Conservation (phyloP, 768 basidiomycete genomes). For the Amanita subjunquillea region DNA sequence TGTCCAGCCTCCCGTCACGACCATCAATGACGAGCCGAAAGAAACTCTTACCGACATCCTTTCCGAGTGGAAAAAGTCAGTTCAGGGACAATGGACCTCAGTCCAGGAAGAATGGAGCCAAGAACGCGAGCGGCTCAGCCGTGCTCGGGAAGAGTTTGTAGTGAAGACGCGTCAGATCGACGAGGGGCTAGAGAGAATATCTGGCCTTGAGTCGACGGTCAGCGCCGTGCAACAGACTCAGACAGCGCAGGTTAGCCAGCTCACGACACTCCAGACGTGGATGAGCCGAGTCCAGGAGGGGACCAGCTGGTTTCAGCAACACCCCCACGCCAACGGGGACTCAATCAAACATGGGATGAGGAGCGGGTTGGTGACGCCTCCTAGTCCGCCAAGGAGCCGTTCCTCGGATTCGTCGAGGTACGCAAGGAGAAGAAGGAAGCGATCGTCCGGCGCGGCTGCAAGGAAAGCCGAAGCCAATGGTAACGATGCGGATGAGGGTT, state of each 20-base stretch:
- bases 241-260: slow-evolving; percentile 14
- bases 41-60: slow-evolving; percentile 46
- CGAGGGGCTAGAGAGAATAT: slow-evolving; percentile 37
- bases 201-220: slow-evolving; percentile 21
- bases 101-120: slow-evolving; percentile 77
- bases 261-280: slow-evolving; percentile 10
- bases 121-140: slow-evolving; percentile 66
- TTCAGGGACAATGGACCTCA: slow-evolving; percentile 71
- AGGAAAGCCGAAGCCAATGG: slow-evolving; percentile 11
- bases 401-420: slow-evolving; percentile 48
- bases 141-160: slow-evolving; percentile 81
- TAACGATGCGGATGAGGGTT: slow-evolving; percentile 5
- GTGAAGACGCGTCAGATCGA: slow-evolving; percentile 42
- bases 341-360: slow-evolving; percentile 17
- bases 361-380: slow-evolving; percentile 62
- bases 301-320: slow-evolving; percentile 7
- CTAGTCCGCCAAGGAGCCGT: slow-evolving; percentile 57
- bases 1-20: neutral
- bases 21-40: slow-evolving; percentile 19
- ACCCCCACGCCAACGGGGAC: slow-evolving; percentile 25
- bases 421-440: slow-evolving; percentile 32
- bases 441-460: slow-evolving; percentile 8
- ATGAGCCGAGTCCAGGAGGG: slow-evolving; percentile 6
- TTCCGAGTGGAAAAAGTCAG: slow-evolving; percentile 63
- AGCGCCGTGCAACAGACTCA: slow-evolving; percentile 26